Percentiles rank a stretch among this genome's conserved stretches.
Evolutionary conservation across 305 asterid species (phyloP).

Genomic region (Fraxinus floribunda): DNA sequence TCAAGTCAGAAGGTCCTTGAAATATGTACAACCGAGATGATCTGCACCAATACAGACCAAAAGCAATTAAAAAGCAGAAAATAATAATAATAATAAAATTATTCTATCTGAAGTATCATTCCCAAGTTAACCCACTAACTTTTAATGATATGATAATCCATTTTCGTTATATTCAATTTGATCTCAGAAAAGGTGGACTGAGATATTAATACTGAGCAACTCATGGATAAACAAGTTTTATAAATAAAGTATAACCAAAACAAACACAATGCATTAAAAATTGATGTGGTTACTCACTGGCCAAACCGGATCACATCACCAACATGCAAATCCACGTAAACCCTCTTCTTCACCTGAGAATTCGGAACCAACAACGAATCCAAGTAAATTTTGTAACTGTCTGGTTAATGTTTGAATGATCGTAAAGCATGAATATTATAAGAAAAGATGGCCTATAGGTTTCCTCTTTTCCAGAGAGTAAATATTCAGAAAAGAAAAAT

Average conservation of each 20-base stretch:
- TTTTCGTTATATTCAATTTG: slow-evolving; percentile 4
- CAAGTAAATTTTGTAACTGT: neutral
- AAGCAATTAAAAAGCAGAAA: slow-evolving; percentile 19
- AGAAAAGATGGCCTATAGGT: neutral
- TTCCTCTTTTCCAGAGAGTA: slow-evolving; percentile 6
- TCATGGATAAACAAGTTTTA: neutral
- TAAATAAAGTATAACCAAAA: slow-evolving; percentile 12
- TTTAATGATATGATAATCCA: neutral
- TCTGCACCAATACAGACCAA: slow-evolving; percentile 39
- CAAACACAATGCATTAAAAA: slow-evolving; percentile 19
- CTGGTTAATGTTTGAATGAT: slow-evolving; percentile 8
- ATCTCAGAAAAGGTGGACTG: neutral
- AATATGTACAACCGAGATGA: slow-evolving; percentile 89
- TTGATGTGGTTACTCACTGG: slow-evolving; percentile 58
- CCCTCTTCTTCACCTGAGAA: slow-evolving; percentile 71
- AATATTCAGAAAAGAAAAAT: neutral
- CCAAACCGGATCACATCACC: slow-evolving; percentile 96
- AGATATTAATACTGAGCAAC: neutral
- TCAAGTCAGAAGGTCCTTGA: slow-evolving; percentile 89
- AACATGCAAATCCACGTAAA: slow-evolving; percentile 77
- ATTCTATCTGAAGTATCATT: neutral
- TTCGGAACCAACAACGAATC: slow-evolving; percentile 21
- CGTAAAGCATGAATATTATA: slow-evolving; percentile 10
- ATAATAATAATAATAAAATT: neutral
- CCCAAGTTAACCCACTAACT: neutral